Evolutionary conservation across 495 filamentous ascomycete genomes (phyloP), one percentile per base, ranked within the genome.

Genomic region (Durotheca rogersii): DNA sequence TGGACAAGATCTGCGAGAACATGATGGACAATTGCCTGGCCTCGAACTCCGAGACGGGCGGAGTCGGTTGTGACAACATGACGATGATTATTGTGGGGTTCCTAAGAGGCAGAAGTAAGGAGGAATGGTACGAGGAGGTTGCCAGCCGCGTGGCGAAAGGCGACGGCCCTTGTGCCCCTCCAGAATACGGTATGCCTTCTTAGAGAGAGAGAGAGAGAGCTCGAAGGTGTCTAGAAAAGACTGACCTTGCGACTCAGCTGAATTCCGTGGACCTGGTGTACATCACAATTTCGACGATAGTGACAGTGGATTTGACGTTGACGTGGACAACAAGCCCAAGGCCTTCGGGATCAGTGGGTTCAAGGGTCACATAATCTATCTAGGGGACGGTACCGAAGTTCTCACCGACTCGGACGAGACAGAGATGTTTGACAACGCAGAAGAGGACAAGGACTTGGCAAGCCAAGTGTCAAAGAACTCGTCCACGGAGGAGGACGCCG

Each of bases 21-120:
- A 94, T 98, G 90, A 98, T 98, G 93, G 91, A 97, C 75, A 98
- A 97, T 72, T 98, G 93, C 67, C 80, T 97, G 44, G 88, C 93
- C 20, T 90, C 90, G 41, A 96, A 93, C 77, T 93, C 90, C 60
- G 94, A 98, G 70, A 97, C 93, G 32, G 93, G 93, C 23, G 93
- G 93, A 34, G 93, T 98, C 38, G 93, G 93, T 52, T 98, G 93
- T 72, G 93, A 98, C 72, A 98, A 98, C 76, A 98, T 98, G 93
- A 98, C 93, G 56, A 96, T 97, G 87, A 78, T 85, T 60, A 75
- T 98, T 56, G 76, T 98, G 65, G 93, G 85, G 53, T 81, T 98
- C 62, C 81, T 98, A 44, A 81, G 84, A 56, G 93, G 92, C 66
- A 86, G 85, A 77, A 90, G 81, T 61, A 96, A 95, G 76, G 90